Evolutionary conservation across 768 basidiomycete genomes (phyloP).

Genomic region (Kwoniella europaea): DNA sequence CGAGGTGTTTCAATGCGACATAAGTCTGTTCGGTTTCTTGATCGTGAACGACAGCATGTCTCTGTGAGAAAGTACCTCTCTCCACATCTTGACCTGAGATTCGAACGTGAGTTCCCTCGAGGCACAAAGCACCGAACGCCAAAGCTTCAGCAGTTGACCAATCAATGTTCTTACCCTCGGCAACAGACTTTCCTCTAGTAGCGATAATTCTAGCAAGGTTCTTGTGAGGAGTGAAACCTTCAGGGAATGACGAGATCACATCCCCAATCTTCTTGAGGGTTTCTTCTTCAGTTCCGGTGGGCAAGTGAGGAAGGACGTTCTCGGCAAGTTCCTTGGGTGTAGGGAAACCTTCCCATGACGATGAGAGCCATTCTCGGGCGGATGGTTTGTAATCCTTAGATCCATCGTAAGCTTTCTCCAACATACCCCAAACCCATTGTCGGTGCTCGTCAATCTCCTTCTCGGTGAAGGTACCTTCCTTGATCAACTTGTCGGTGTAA

Average conservation of each 20-base stretch:
- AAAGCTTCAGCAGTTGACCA: conserved; percentile 99
- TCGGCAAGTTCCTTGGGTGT: conserved; percentile 94
- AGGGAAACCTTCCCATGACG: conserved; percentile 98
- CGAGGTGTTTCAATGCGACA: conserved; percentile 84
- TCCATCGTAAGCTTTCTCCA: conserved; percentile 92
- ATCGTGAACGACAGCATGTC: conserved; percentile 95
- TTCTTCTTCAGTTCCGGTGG: conserved; percentile 78
- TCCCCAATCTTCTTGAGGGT: conserved; percentile 83
- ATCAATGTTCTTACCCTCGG: conserved; percentile 90
- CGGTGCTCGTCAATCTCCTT: conserved; percentile 97
- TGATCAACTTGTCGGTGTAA: conserved; percentile 88
- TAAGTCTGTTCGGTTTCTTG: conserved; percentile 90
- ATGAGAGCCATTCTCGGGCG: conserved; percentile 95
- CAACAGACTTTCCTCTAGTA: conserved; percentile 84
- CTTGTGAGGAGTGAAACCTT: conserved; percentile 82
- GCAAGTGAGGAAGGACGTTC: conserved; percentile 83
- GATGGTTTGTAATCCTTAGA: conserved; percentile 95
- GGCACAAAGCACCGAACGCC: conserved; percentile 88
- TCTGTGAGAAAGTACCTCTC: conserved; percentile 97
- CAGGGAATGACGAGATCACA: conserved; percentile 81
- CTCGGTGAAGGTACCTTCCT: conserved; percentile 90
- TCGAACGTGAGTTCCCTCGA: conserved; percentile 92
- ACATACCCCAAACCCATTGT: conserved; percentile 99
- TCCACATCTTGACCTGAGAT: conserved; percentile 98
- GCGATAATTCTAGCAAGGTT: conserved; percentile 91